Conservation (phyloP, 2,329 filamentous ascomycete genomes). For the Didymella segeticola region DNA sequence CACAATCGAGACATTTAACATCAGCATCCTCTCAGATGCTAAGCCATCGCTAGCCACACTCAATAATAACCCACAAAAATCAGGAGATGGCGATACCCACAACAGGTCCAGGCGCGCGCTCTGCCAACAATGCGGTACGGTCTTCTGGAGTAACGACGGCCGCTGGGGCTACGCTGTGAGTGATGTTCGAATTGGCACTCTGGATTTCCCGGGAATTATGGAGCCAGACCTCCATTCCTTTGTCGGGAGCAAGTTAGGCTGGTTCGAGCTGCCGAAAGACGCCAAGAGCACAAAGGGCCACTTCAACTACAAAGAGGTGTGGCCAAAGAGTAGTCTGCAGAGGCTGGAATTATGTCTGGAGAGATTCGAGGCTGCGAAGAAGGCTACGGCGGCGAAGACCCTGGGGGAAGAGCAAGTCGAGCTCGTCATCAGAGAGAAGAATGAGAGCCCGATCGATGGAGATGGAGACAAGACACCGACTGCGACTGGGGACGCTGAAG, state of each 20-base stretch:
- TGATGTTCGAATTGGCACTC: conserved; percentile 32
- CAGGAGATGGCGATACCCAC: too few relatives aligned
- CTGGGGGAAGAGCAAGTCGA: not conserved
- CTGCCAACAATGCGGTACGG: conserved; percentile 31
- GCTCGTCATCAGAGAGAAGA: not conserved
- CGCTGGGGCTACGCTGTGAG: conserved; percentile 9
- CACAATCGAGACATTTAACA: conserved; percentile 33
- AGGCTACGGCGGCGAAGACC: not conserved
- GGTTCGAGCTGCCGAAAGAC: conserved; percentile 35
- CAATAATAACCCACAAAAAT: not conserved
- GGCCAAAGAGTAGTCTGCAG: conserved; percentile 40
- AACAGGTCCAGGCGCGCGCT: conserved; percentile 4
- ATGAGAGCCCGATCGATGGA: conserved; percentile 10
- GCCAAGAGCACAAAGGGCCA: conserved; percentile 23
- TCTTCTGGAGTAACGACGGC: conserved; percentile 30
- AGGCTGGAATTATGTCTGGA: conserved; percentile 28
- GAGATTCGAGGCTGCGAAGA: conserved; percentile 16
- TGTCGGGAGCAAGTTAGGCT: conserved; percentile 38
- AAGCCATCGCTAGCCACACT: conserved; percentile 17
- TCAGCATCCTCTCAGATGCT: conserved; percentile 24
- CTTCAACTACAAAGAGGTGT: conserved; percentile 21
- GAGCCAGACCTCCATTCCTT: conserved; percentile 41
- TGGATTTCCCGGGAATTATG: conserved; percentile 39
- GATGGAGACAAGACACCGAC: conserved; percentile 44
- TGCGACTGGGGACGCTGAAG: conserved; percentile 31